Evolutionary conservation across 305 asterid genomes (phyloP), one percentile per base, ranked within the genome.

Genomic region (Lippia alba): DNA sequence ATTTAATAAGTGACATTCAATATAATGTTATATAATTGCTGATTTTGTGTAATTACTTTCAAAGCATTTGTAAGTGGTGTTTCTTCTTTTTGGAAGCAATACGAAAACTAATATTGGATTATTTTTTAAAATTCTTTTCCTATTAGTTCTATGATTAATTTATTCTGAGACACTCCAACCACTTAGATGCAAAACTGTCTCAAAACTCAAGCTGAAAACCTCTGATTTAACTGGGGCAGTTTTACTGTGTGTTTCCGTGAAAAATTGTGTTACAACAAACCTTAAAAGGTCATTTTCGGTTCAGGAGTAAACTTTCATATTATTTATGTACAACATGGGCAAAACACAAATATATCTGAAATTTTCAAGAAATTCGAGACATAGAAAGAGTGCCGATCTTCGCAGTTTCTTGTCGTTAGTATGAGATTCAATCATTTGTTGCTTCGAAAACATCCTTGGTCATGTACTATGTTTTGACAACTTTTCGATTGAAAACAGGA

Each of bases 401-500:
- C 49, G 9, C 6, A 36, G 9, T 36, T 36, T 36, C 41, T 36
- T 36, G 41, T 36, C 41, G 9, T 5, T 36, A 3, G 41, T 4
- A 4, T 36, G 41, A 44, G 49, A 44, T 44, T 44, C 49, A 44
- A 11, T 8, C 49, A 3, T 44, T 44, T 44, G 49, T 44, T 44
- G 12, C 49, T 44, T 44, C 49, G 8, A 11, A 44, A 44, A 44
- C 14, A 44, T 6, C 49, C 12, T 44, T 11, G 10, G 49, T 44
- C 14, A 12, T 17, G 12, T 32, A 17, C 72, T 84, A 82, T 41
- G 74, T 69, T 48, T 59, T 72, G 56, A 80, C 61, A 56, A 70
- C 66, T 49, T 78, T 71, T 15, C 72, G 76, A 67, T 85, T 78
- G 73, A 77, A 86, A 62, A 91, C 89, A 1, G 98, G 96, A 70